Conservation (phyloP, 108 stramenopile species). For the Licmophora abbreviata region DNA sequence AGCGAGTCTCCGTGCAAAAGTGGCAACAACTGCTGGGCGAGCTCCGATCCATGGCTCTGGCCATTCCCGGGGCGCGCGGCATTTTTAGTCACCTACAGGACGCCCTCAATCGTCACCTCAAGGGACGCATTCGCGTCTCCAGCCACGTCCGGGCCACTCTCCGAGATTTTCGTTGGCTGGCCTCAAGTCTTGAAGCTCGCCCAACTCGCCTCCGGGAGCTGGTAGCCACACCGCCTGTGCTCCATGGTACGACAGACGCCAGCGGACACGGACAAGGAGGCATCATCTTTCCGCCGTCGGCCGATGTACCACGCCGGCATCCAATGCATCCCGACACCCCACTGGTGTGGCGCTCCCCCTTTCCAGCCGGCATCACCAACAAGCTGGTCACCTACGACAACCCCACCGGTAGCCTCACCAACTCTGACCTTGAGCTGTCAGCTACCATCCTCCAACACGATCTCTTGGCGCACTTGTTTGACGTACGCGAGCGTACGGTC, state of each 20-base stretch:
- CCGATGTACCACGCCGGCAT: neutral
- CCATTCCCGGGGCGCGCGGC: constrained; percentile 20
- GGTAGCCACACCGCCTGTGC: constrained; percentile 16
- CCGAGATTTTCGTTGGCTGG: constrained; percentile 16
- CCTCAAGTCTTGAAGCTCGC: constrained; percentile 1
- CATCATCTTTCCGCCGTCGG: constrained; percentile 22
- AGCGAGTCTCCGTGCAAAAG: constrained; percentile 7
- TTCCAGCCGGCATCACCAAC: constrained; percentile 15
- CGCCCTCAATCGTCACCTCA: constrained; percentile 10
- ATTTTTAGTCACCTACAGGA: constrained; percentile 27
- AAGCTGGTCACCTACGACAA: constrained; percentile 11
- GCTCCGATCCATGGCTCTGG: constrained; percentile 29
- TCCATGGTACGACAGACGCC: constrained; percentile 27
- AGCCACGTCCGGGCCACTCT: constrained; percentile 6
- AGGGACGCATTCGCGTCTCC: constrained; percentile 5
- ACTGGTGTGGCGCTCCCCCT: constrained; percentile 23
- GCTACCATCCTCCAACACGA: constrained; percentile 33
- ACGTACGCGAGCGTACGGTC: constrained; percentile 29
- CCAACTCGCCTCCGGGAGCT: constrained; percentile 32
- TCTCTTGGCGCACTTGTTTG: constrained; percentile 14
- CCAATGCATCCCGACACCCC: constrained; percentile 5
- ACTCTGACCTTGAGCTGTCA: constrained; percentile 30
- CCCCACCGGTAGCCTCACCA: constrained; percentile 16
- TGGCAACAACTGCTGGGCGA: constrained; percentile 32
- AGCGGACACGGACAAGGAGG: constrained; percentile 21